Evolutionary conservation across 768 basidiomycete species (phyloP), one percentile per base, ranked within the genome.

Genomic region (Galerina marginata): DNA sequence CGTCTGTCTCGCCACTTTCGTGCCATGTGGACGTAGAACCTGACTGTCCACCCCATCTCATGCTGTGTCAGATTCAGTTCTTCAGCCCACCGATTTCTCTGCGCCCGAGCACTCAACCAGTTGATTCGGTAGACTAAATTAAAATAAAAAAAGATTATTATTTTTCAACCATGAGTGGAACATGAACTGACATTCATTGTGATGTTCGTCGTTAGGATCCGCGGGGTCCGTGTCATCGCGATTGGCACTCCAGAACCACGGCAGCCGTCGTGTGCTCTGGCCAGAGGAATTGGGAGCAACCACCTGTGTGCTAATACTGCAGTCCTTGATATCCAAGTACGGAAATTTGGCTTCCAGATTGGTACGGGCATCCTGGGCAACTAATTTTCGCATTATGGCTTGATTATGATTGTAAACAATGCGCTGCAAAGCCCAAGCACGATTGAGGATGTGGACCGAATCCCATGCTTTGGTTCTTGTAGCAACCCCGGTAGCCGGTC

Each of bases 31-130:
- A 48, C 42, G 26, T 57, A 62, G 14, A 47, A 62, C 1, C 36
- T 9, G 0, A 58, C 49, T 0, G 56, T 54, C 61, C 61, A 62
- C 16, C 58, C 40, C 61, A 62, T 62, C 25, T 62, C 61, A 6
- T 58, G 26, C 16, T 51, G 49, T 2, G 54, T 56, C 4, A 61
- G 20, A 11, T 15, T 10, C 0, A 58, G 23, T 38, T 58, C 57
- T 42, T 50, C 39, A 0, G 14, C 9, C 57, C 57, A 58, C 43
- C 57, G 2, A 6, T 51, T 15, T 20, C 9, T 5, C 2, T 26
- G 51, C 5, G 59, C 52, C 9, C 44, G 23, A 0, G 59, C 59
- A 12, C 43, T 40, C 1, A 60, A 43, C 45, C 53, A 60, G 14
- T 58, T 49, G 2, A 62, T 29, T 36, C 50, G 4, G 39, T 46